These are phyloP conservation scores for Penicillium glabrum DNA, from an alignment of 2,329 filamentous ascomycete species.

Conservation along the genomic window DNA sequence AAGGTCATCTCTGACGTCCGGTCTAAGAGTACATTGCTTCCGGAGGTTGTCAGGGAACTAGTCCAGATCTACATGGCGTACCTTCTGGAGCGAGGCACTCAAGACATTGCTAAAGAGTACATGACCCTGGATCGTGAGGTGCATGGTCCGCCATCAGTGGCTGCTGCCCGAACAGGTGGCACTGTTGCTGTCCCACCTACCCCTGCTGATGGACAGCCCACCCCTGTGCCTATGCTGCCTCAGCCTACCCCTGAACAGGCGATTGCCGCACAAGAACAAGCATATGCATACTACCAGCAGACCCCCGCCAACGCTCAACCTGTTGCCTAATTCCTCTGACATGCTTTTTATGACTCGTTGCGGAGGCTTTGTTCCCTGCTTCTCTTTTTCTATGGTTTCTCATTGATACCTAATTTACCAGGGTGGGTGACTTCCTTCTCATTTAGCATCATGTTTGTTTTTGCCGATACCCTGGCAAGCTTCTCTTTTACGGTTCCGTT, in stretches of 20 bases:
- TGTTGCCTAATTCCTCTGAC: constrained; percentile 9
- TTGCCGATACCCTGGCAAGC: constrained; percentile 6
- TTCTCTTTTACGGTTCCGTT: constrained; percentile 14
- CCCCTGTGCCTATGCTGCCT: constrained; percentile 3
- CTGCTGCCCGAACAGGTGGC: constrained; percentile 32
- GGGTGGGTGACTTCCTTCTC: constrained; percentile 19
- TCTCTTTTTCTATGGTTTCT: constrained; percentile 2
- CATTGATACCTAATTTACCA: constrained; percentile 14
- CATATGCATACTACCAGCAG: constrained; percentile 34
- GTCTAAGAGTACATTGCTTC: constrained; percentile 68
- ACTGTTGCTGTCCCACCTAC: constrained; percentile 11
- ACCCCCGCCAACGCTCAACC: constrained; percentile 28
- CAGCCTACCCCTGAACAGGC: constrained; percentile 12
- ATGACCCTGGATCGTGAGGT: constrained; percentile 80
- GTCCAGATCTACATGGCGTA: constrained; percentile 78
- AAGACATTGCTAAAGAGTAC: constrained; percentile 83
- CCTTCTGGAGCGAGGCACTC: constrained; percentile 76
- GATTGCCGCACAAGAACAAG: constrained; percentile 17
- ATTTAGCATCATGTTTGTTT: constrained; percentile 20
- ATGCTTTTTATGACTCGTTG: constrained; percentile 13
- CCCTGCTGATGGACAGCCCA: constrained; percentile 4
- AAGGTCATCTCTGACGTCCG: constrained; percentile 75
- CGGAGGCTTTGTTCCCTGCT: neutral
- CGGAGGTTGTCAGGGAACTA: constrained; percentile 69
- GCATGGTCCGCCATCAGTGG: constrained; percentile 62